Base-by-base conservation (phyloP, 2,329 filamentous ascomycete species). In the Talaromyces pinophilus region DNA sequence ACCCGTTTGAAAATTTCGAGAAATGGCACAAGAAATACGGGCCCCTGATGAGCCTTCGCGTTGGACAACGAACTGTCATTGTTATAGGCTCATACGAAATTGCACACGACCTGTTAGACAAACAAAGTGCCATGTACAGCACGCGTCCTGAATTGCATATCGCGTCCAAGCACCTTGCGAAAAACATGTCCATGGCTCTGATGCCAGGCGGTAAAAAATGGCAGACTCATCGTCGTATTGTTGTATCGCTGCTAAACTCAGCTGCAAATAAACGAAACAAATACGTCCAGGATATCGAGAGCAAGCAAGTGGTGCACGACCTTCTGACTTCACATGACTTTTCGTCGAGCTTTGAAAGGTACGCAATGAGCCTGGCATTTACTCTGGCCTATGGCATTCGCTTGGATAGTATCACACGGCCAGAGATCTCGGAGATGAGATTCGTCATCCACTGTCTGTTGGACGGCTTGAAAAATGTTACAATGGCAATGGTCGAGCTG, bases 321-420 rank as follows among this genome's bases (percentile, higher is more conserved):
- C 72, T 85, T 5, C 72, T 85, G 13, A 65, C 73, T 3, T 74
- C 74, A 5, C 64, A 69, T 1, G 77, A 77, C 28, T 85, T 82
- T 75, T 82, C 83, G 67, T 78, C 80, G 59, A 75, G 80, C 19
- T 76, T 84, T 28, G 80, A 84, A 69, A 76, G 81, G 0, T 85
- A 83, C 68, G 82, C 82, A 0, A 79, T 80, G 1, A 82, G 80
- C 67, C 77, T 85, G 38, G 82, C 84, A 5, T 83, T 85, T 67
- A 82, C 79, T 5, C 81, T 85, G 3, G 78, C 82, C 4, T 86
- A 85, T 69, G 83, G 84, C 0, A 82, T 83, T 65, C 80, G 82
- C 6, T 81, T 84, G 59, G 64, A 69, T 3, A 69, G 65, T 28
- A 68, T 70, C 63, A 81, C 84, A 66, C 22, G 25, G 7, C 35